Conservation (phyloP, 2,329 filamentous ascomycete species). For the Pseudogymnoascus sp. region DNA sequence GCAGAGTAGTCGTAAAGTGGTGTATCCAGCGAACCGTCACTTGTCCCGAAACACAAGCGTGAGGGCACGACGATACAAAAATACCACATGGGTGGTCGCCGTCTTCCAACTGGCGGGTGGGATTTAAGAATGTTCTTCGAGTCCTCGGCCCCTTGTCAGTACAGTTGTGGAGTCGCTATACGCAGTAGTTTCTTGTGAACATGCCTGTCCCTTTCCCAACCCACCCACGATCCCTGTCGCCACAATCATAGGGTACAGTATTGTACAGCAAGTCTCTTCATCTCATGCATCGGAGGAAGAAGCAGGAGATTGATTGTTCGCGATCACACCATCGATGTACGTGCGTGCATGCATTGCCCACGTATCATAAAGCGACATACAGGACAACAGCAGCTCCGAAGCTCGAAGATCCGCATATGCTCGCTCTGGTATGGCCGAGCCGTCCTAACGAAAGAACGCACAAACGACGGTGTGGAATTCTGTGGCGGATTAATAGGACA, state of each 20-base stretch:
- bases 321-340: neutral
- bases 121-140: conserved; percentile 4
- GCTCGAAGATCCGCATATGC: neutral
- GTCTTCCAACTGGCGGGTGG: neutral
- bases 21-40: neutral
- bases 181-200: neutral
- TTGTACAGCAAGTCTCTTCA: neutral
- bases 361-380: neutral
- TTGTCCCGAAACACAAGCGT: neutral
- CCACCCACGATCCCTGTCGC: neutral
- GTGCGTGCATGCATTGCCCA: neutral
- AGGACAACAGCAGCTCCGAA: neutral
- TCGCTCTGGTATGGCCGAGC: neutral
- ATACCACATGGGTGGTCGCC: neutral
- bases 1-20: neutral
- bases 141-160: neutral
- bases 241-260: neutral
- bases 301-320: neutral
- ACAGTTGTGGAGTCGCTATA: neutral
- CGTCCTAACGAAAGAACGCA: neutral
- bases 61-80: neutral
- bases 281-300: neutral
- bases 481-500: conserved; percentile 1
- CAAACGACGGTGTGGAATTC: neutral
- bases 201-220: neutral